Evolutionary conservation across 495 filamentous ascomycete genomes (phyloP), one percentile per base, ranked within the genome.

Genomic region (Penicillium flavigenum): DNA sequence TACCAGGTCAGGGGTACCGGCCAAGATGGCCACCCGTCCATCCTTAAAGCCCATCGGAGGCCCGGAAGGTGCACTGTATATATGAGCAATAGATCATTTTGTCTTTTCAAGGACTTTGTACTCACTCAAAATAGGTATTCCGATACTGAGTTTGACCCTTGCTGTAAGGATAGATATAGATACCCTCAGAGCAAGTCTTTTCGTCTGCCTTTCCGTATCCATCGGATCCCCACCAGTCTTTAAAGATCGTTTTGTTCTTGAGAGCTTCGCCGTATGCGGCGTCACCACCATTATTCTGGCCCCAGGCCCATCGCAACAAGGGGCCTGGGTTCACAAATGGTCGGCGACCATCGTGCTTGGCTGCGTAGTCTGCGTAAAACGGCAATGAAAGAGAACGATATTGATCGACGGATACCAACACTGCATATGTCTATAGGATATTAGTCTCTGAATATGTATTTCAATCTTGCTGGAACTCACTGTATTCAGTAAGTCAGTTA

Each of bases 241-340:
- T 75, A 61, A 86, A 86, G 9, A 75, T 54, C 5, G 77, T 78
- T 54, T 78, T 79, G 59, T 82, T 81, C 4, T 59, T 55, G 20
- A 73, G 41, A 11, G 76, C 79, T 3, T 67, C 59, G 5, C 72
- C 63, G 20, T 61, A 68, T 9, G 79, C 60, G 0, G 68, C 67
- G 2, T 71, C 63, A 16, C 67, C 63, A 0, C 78, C 71, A 41
- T 74, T 66, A 2, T 61, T 47, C 54, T 81, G 77, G 27, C 79
- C 84, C 63, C 73, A 86, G 1, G 67, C 70, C 83, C 84, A 89
- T 8, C 85, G 79, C 2, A 71, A 57, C 5, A 83, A 61, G 2
- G 84, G 84, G 0, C 67, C 73, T 1, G 83, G 83, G 61, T 85
- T 77, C 22, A 86, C 69, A 50, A 82, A 85, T 1, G 82, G 83